Percentiles rank a stretch among this genome's conserved stretches.
Evolutionary conservation across 1,284 basidiomycete species (phyloP).

Genomic region (Fistulinella staudtii): DNA sequence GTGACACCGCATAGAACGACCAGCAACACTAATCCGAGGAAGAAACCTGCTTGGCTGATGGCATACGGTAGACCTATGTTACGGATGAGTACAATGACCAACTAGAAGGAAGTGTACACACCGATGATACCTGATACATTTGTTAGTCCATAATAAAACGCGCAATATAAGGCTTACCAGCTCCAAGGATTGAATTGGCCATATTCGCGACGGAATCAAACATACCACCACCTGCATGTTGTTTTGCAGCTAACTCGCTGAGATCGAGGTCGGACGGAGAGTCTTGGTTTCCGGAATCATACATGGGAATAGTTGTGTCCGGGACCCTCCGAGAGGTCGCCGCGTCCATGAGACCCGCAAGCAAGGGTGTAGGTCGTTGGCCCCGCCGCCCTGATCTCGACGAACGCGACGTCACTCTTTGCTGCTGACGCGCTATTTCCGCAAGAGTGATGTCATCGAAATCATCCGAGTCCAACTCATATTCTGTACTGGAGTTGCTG

Average conservation of each 20-base stretch:
- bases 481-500: slow-evolving; percentile 46
- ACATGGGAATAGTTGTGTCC: slow-evolving; percentile 50
- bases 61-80: slow-evolving; percentile 83
- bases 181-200: slow-evolving; percentile 96
- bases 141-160: slow-evolving; percentile 12
- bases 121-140: slow-evolving; percentile 73
- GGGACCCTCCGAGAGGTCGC: slow-evolving; percentile 52
- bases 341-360: slow-evolving; percentile 65
- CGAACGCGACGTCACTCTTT: slow-evolving; percentile 30
- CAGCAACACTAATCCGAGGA: slow-evolving; percentile 81
- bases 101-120: slow-evolving; percentile 37
- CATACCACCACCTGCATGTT: slow-evolving; percentile 71
- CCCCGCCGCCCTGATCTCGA: slow-evolving; percentile 32
- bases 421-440: slow-evolving; percentile 36
- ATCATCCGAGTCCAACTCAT: slow-evolving; percentile 73
- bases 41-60: slow-evolving; percentile 87
- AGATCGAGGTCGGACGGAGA: slow-evolving; percentile 47
- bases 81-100: slow-evolving; percentile 2
- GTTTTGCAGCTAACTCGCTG: slow-evolving; percentile 64
- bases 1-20: slow-evolving; percentile 81
- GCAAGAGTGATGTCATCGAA: slow-evolving; percentile 55
- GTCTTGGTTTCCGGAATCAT: slow-evolving; percentile 25
- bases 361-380: slow-evolving; percentile 66
- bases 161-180: slow-evolving; percentile 52
- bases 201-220: slow-evolving; percentile 87